phyloP scores from a whole-genome alignment of 2,329 filamentous ascomycete species.

The Septoria petroselini region DNA sequence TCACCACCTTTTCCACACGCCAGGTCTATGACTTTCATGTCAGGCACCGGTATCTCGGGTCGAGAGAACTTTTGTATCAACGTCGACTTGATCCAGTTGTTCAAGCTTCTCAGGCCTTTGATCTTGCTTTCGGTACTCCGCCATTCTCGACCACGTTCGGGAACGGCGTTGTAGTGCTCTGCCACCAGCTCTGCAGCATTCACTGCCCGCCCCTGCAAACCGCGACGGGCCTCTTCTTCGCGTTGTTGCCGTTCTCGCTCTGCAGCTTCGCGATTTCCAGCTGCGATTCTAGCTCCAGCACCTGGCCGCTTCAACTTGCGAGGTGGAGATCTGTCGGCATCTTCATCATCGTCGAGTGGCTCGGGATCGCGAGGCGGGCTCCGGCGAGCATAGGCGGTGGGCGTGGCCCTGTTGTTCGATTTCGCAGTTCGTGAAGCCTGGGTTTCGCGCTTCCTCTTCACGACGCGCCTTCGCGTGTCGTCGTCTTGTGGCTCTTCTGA shows the following conservation, averaged over 20 bases:
- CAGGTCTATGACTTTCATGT: constrained; percentile 82
- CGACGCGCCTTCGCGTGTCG: constrained; percentile 16
- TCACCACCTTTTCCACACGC: constrained; percentile 97
- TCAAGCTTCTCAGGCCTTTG: constrained; percentile 89
- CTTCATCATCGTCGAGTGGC: constrained; percentile 22
- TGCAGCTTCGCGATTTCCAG: constrained; percentile 64
- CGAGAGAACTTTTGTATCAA: constrained; percentile 91
- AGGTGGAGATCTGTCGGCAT: constrained; percentile 37
- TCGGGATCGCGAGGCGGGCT: constrained; percentile 35
- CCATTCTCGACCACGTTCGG: constrained; percentile 91
- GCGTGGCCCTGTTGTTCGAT: constrained; percentile 30
- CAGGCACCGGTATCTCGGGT: constrained; percentile 44
- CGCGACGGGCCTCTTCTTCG: constrained; percentile 43
- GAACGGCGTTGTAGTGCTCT: constrained; percentile 94
- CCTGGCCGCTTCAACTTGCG: constrained; percentile 41
- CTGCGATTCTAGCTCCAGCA: constrained; percentile 57
- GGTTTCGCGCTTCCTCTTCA: constrained; percentile 36
- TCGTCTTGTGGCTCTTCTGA: constrained; percentile 26
- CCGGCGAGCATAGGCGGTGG: constrained; percentile 36
- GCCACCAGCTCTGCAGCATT: constrained; percentile 67
- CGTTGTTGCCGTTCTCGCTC: constrained; percentile 50
- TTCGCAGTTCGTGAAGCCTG: constrained; percentile 29
- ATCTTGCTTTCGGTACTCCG: constrained; percentile 90
- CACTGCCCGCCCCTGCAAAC: constrained; percentile 14
- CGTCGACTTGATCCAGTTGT: constrained; percentile 98